Base-by-base conservation (phyloP, 768 basidiomycete genomes). In the Phaffia tasmanica region DNA sequence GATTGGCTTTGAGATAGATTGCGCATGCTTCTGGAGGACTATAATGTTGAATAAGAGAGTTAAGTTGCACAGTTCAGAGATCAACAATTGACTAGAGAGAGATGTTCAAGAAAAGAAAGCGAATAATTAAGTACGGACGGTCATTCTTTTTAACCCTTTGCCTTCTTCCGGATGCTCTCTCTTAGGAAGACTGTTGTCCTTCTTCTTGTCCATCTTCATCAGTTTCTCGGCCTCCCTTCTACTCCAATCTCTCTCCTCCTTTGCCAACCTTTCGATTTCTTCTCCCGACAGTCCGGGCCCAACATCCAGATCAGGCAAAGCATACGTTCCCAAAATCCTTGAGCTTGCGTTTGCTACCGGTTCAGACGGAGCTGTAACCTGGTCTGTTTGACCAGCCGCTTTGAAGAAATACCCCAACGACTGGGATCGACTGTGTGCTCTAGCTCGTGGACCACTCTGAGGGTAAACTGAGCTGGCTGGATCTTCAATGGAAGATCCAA, bases 211-310 rank as follows among this genome's bases (percentile, higher is more conserved):
- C 46, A 61, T 42, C 11, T 11, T 42, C 11, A 42, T 42, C 35
- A 42, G 21, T 14, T 49, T 46, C 59, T 61, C 59, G n/a, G 59
- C 59, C 23, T 61, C 59, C 19, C 59, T 19, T 23, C 59, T n/a
- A 27, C 59, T 61, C 59, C 59, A 61, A 18, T 61, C 59, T 16
- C 59, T n/a, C 59, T 61, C 59, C 25, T 61, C 59, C 18, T 27
- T 32, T 11, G 59, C 59, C 19, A 61, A 42, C 46, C 59, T 46
- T 42, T 61, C 59, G 25, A 61, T 48, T 49, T 61, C 59, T 14
- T 61, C 59, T 9, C 59, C 59, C 46, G 25, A 48, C 1, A 61
- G 59, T 7, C 14, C 46, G 25, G 8, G 15, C 5, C 50, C 59
- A 18, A 19, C 19, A 27, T 61, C 59, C 46, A 46, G 47, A 46